Evolutionary conservation across 1,139 yeast genomes (phyloP), one percentile per base, ranked within the genome.

Genomic region (Meyerozyma carpophila): DNA sequence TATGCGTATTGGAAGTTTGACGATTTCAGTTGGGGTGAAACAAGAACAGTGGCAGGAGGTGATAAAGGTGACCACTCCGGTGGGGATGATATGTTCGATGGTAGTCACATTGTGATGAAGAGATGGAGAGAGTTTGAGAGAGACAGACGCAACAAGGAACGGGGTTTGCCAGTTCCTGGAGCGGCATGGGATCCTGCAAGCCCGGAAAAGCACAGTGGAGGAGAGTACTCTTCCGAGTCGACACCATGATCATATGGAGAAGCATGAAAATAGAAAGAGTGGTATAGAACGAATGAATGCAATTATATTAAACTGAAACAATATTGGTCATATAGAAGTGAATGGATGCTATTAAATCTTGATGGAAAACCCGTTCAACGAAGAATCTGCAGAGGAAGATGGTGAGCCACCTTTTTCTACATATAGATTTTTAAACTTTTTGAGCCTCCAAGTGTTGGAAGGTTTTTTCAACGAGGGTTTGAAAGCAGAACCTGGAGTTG

Each of bases 11-110:
- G 98, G 98, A 91, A 91, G 64, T 93, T 93, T 65, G 98, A 93
- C 64, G 98, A 93, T 64, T 93, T 93, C 68, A 82, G 93, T 56
- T 93, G 98, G 98, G 98, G 98, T 63, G 98, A 91, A 52, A 93
- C 98, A 5, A 79, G 98, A 72, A 77, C 86, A 18, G 81, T 93
- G 46, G 81, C 80, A 16, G 95, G 93, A 39, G 94, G 81, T 9
- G 80, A 73, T 49, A 75, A 75, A 51, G 86, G 81, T 31, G 75
- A 66, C 5, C 95, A 88, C 60, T 70, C 62, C 13, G 80, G 70
- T 38, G 70, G 52, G 8, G 88, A 79, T 42, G 98, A 97, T 52
- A 84, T 82, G 49, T 93, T 93, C 61, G 98, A 93, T 61, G 86
- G 95, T 16, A 80, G 94, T 3, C 81, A 80, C 58, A 91, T 93